Conservation (phyloP, 495 filamentous ascomycete species). For the Rostrohypoxylon terebratum region DNA sequence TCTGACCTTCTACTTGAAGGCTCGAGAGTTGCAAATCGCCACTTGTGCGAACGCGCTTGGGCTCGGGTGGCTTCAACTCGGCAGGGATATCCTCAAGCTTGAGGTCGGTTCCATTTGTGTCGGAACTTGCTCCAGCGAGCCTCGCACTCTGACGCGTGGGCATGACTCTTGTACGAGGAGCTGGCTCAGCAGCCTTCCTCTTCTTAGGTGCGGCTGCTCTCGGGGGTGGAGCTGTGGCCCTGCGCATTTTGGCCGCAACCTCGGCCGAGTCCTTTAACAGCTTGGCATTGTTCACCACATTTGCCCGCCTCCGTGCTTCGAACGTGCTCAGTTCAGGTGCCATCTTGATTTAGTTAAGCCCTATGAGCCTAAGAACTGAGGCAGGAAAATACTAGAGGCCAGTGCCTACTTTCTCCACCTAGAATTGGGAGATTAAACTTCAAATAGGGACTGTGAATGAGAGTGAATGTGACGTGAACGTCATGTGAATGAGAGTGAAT, state of each 20-base stretch:
- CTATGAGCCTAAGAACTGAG: background rate
- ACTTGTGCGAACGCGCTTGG: slow-evolving; percentile 43
- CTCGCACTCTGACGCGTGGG: slow-evolving; percentile 65
- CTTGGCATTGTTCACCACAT: slow-evolving; percentile 61
- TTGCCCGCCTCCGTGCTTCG: slow-evolving; percentile 60
- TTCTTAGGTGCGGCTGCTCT: slow-evolving; percentile 43
- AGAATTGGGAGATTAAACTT: background rate
- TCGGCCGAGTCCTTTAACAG: slow-evolving; percentile 58
- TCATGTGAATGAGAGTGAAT: background rate
- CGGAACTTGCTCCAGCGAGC: slow-evolving; percentile 60
- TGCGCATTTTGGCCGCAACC: slow-evolving; percentile 54
- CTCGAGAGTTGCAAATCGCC: slow-evolving; percentile 78
- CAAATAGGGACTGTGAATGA: background rate
- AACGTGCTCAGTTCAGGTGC: slow-evolving; percentile 59
- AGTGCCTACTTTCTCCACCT: background rate
- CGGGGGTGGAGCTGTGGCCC: slow-evolving; percentile 45
- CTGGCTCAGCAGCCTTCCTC: slow-evolving; percentile 45
- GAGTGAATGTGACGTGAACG: background rate
- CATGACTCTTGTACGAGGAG: slow-evolving; percentile 49
- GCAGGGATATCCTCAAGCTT: slow-evolving; percentile 45
- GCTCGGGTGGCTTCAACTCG: slow-evolving; percentile 56
- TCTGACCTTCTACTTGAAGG: slow-evolving; percentile 82
- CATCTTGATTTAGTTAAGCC: slow-evolving; percentile 32
- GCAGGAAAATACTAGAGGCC: background rate
- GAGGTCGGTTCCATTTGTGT: slow-evolving; percentile 30